phyloP scores from a whole-genome alignment of 177 flowering plant genomes.

The Vitis hybrid region DNA sequence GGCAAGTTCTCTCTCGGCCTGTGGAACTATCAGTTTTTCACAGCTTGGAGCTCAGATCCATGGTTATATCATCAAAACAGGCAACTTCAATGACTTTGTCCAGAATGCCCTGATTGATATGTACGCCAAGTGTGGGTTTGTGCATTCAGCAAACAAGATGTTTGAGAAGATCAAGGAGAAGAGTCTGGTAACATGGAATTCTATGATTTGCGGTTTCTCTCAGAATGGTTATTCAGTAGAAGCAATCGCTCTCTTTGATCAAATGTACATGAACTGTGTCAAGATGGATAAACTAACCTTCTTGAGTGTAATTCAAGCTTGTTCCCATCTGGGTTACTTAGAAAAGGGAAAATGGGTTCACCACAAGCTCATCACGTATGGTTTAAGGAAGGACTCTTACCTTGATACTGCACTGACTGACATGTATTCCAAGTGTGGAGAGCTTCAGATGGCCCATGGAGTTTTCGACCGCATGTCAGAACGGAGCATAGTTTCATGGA shows the following conservation, averaged over 20 bases:
- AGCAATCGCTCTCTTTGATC: conserved; percentile 61
- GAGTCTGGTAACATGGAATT: conserved; percentile 69
- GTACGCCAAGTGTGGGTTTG: conserved; percentile 64
- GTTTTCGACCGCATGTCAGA: conserved; percentile 54
- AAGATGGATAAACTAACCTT: conserved; percentile 60
- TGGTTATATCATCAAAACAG: conserved; percentile 42
- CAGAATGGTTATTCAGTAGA: conserved; percentile 59
- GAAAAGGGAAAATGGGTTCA: conserved; percentile 82
- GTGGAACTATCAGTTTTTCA: conserved; percentile 37
- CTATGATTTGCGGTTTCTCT: conserved; percentile 67
- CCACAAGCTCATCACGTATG: conserved; percentile 57
- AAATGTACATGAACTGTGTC: conserved; percentile 42
- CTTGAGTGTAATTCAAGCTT: conserved; percentile 68
- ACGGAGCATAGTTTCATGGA: conserved; percentile 69
- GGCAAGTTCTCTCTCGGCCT: conserved; percentile 61
- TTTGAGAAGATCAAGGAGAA: conserved; percentile 30
- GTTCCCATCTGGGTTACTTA: conserved; percentile 56
- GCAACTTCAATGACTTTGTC: conserved; percentile 50
- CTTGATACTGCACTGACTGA: conserved; percentile 60
- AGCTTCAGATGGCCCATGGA: conserved; percentile 45
- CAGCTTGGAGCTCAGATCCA: conserved; percentile 61
- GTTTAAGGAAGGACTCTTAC: conserved; percentile 40
- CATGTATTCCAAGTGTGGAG: conserved; percentile 86
- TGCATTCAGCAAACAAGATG: conserved; percentile 42
- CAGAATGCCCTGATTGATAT: conserved; percentile 66